Evolutionary conservation across 805 yeast genomes (phyloP), one percentile per base, ranked within the genome.

Genomic region (Candida caryicola): DNA sequence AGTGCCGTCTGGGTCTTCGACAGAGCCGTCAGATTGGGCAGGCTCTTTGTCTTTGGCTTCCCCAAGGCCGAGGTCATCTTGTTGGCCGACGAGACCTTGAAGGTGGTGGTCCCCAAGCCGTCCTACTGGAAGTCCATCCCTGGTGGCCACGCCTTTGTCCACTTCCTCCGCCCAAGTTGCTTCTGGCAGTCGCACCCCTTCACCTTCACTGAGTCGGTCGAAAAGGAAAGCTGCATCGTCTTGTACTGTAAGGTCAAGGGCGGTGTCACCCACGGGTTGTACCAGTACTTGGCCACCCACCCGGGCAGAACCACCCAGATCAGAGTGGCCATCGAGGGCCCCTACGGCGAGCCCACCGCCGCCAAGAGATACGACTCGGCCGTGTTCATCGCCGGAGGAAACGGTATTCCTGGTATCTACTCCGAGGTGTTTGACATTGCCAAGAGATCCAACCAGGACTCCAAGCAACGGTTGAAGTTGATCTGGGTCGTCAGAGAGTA

Each of bases 371-470:
- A 73, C 48, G 74, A 77, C 34, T 71, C 74, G 40, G 73, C 81
- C 4, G 67, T 82, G 5, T 69, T 81, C 31, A 44, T 84, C 17
- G 83, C 90, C 5, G 90, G 88, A 33, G 91, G 93, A 21, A 79
- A 79, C 37, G 93, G 93, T 37, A 66, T 85, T 36, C 81, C 91
- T 1, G 85, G 80, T 16, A 60, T 71, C 17, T 58, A 62, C 33
- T 65, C 69, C 14, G 72, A 71, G 46, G 70, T 68, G 31, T 37
- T 49, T 28, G 56, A 61, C 40, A 42, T 62, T 37, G 58, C 59
- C 13, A 31, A 27, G 12, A 54, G 50, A 17, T 47, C 59, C 2
- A 39, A 35, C 7, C 29, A 44, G 18, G 51, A 59, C 33, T 44
- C 27, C n/a, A 28, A 17, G 33, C 57, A 52, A 33, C 28, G 45